These are phyloP conservation scores for Alopecurus myosuroides DNA, from an alignment of 176 grass and related monocot genomes.

Conservation along the genomic window DNA sequence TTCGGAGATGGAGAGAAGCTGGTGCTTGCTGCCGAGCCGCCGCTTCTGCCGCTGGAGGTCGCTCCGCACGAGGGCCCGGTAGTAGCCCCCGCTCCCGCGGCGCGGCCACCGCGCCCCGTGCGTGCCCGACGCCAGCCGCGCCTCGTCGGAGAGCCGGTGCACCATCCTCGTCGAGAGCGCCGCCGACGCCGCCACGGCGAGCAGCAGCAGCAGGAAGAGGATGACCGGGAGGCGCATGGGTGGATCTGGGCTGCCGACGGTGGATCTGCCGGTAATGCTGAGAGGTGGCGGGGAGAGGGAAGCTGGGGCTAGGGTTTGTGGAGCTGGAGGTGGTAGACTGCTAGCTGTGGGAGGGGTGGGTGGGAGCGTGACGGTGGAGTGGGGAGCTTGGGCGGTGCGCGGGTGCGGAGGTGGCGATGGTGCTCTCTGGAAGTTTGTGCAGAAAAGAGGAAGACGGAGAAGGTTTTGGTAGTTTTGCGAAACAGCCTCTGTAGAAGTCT, in stretches of 20 bases:
- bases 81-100: constrained; percentile 72
- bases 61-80: constrained; percentile 54
- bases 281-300: background rate
- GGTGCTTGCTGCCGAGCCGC: constrained; percentile 43
- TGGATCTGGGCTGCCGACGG: constrained; percentile 42
- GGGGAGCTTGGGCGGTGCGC: constrained; percentile 20
- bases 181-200: background rate
- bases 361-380: constrained; percentile 1
- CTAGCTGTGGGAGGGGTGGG: background rate
- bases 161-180: constrained; percentile 64
- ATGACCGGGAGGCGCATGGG: constrained; percentile 26
- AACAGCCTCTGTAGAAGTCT: background rate
- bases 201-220: constrained; percentile 9
- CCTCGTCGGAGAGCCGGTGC: constrained; percentile 86
- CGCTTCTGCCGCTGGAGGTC: constrained; percentile 71
- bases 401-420: constrained; percentile 20
- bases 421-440: constrained; percentile 27
- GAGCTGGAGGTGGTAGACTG: background rate
- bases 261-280: constrained; percentile 42
- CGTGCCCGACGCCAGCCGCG: constrained; percentile 29
- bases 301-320: constrained; percentile 23
- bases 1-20: constrained; percentile 57
- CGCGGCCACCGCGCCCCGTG: constrained; percentile 46
- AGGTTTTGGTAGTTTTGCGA: constrained; percentile 11
- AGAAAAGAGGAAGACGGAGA: constrained; percentile 9